Evolutionary conservation across 345 rosid genomes (phyloP).

Genomic region (Populus nigra): DNA sequence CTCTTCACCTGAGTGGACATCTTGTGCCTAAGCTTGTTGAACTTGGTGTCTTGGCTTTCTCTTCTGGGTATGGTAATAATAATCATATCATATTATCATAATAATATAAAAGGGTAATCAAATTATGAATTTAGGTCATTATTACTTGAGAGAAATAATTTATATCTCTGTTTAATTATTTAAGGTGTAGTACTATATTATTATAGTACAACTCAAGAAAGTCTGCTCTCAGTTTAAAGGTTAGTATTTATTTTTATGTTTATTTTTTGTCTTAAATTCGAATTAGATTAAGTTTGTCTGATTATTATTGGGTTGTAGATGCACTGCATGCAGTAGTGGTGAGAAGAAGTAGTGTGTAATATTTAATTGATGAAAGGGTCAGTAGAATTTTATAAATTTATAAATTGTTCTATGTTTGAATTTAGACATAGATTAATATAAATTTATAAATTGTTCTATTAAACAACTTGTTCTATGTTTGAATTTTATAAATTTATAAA

Average conservation of each 20-base stretch:
- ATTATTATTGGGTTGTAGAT: not conserved
- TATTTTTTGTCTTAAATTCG: not conserved
- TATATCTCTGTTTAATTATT: not conserved
- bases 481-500: too few relatives aligned
- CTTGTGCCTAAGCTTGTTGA: slow-evolving; percentile 87
- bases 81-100: not conserved
- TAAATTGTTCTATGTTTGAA: too few relatives aligned
- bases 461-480: too few relatives aligned
- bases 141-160: not conserved
- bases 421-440: too few relatives aligned
- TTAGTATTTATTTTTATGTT: too few relatives aligned
- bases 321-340: not conserved
- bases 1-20: slow-evolving; percentile 77
- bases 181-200: not conserved
- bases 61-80: slow-evolving; percentile 54
- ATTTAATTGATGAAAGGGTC: not conserved
- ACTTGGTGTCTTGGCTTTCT: slow-evolving; percentile 57
- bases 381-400: too few relatives aligned
- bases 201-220: not conserved
- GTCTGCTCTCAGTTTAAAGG: not conserved
- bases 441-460: too few relatives aligned
- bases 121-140: not conserved
- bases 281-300: not conserved
- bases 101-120: not conserved
- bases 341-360: not conserved